A percentile compares a stretch with the other conserved stretches of the same genome.
phyloP scores from a whole-genome alignment of 768 basidiomycete genomes.

The Leccinellum luteum region DNA sequence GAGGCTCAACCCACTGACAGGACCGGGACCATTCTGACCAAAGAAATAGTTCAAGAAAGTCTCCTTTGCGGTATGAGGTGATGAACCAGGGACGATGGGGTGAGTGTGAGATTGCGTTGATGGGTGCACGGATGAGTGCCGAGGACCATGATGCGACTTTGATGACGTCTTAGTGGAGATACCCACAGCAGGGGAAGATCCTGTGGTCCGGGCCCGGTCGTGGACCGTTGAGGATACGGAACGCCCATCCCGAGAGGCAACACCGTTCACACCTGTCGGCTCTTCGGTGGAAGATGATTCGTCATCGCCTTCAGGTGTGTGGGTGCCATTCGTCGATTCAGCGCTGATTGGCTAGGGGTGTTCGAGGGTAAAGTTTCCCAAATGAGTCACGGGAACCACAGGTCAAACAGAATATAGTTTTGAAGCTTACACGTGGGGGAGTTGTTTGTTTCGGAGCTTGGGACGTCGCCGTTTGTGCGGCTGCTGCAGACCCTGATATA shows the following conservation, averaged over 20 bases:
- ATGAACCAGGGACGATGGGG: constrained; percentile 34
- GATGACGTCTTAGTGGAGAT: constrained; percentile 29
- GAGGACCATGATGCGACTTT: constrained; percentile 29
- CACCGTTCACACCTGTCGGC: constrained; percentile 49
- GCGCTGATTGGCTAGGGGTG: constrained; percentile 54
- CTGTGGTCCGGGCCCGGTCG: constrained; percentile 61
- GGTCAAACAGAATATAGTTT: constrained; percentile 8
- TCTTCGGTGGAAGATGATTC: constrained; percentile 57
- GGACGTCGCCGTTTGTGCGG: constrained; percentile 47
- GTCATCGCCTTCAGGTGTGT: constrained; percentile 58
- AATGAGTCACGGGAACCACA: constrained; percentile 15
- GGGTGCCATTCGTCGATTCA: constrained; percentile 58
- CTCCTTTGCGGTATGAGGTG: constrained; percentile 68
- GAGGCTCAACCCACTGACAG: constrained; percentile 54
- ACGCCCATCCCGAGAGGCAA: constrained; percentile 55
- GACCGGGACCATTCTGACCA: constrained; percentile 83
- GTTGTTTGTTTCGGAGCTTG: constrained; percentile 42
- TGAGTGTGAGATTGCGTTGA: constrained; percentile 34
- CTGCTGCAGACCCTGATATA: constrained; percentile 71
- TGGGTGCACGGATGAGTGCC: constrained; percentile 32
- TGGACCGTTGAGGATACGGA: constrained; percentile 76
- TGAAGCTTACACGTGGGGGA: constrained; percentile 51
- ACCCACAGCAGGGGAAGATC: constrained; percentile 31
- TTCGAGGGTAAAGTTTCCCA: neutral
- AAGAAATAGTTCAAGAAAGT: constrained; percentile 98